phyloP scores from a whole-genome alignment of 129 eudicot species.

The Chrysanthemum seticuspe region DNA sequence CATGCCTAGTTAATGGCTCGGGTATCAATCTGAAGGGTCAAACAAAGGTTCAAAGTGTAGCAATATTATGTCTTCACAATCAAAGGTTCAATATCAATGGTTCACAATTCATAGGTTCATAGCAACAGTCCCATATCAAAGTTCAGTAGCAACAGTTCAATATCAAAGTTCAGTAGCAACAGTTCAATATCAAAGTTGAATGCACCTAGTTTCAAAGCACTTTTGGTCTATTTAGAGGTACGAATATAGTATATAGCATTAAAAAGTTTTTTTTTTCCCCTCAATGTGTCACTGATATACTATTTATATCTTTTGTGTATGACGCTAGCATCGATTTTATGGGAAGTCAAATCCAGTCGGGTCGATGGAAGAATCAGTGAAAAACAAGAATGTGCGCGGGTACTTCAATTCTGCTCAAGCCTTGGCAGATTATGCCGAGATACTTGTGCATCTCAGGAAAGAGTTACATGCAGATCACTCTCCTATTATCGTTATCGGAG shows the following conservation, averaged over 20 bases:
- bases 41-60: no score
- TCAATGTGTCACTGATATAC: neutral
- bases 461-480: slow-evolving; percentile 48
- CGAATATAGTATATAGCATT: neutral
- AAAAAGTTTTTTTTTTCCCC: no score
- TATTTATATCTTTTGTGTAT: neutral
- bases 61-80: no score
- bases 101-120: no score
- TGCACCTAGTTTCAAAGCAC: slow-evolving; percentile 27
- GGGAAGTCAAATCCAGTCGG: slow-evolving; percentile 38
- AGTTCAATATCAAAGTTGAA: no score
- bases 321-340: slow-evolving; percentile 31
- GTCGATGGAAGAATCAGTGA: slow-evolving; percentile 22
- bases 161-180: no score
- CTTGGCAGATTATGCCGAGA: slow-evolving; percentile 38
- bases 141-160: no score
- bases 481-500: slow-evolving; percentile 75
- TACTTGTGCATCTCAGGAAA: slow-evolving; percentile 26
- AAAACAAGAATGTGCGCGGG: slow-evolving; percentile 17
- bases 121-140: no score
- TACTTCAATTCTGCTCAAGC: slow-evolving; percentile 33
- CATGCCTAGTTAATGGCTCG: no score
- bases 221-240: slow-evolving; percentile 34
- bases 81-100: no score
- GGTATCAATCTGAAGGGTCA: no score